Percentiles rank a stretch among this genome's conserved stretches.
phyloP scores from a whole-genome alignment of 768 basidiomycete genomes.

The Ramaria rubella region DNA sequence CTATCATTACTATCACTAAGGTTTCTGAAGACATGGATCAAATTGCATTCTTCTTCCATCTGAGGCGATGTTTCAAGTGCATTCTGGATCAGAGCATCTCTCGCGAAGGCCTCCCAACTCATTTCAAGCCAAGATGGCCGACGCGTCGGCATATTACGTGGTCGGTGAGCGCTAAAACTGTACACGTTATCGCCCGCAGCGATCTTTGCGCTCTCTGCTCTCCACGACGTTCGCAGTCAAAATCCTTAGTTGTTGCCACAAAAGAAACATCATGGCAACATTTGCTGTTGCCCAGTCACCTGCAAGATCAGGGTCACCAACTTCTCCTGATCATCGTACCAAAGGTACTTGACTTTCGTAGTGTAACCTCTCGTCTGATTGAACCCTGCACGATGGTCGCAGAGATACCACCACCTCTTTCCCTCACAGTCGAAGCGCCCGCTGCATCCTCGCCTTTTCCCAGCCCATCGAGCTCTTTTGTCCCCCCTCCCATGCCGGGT shows the following conservation, averaged over 20 bases:
- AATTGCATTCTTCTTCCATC: too few relatives aligned
- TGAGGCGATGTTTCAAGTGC: too few relatives aligned
- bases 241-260: background rate
- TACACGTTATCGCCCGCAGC: too few relatives aligned
- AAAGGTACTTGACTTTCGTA: background rate
- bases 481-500: constrained; percentile 60
- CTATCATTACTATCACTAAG: too few relatives aligned
- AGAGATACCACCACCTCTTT: constrained; percentile 7
- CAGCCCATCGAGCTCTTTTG: constrained; percentile 53
- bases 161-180: too few relatives aligned
- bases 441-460: constrained; percentile 6
- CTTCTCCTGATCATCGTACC: constrained; percentile 1
- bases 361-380: background rate
- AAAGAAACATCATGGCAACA: background rate
- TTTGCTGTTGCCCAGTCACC: background rate
- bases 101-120: too few relatives aligned
- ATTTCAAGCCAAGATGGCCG: too few relatives aligned
- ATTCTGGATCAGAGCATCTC: too few relatives aligned
- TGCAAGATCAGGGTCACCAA: background rate
- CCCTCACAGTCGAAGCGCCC: background rate
- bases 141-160: too few relatives aligned
- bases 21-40: too few relatives aligned
- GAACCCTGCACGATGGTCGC: background rate
- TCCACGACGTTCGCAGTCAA: too few relatives aligned
- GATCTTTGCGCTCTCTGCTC: too few relatives aligned